Base-by-base conservation (phyloP, 352 stramenopile genomes). In the Plasmopara muralis region DNA sequence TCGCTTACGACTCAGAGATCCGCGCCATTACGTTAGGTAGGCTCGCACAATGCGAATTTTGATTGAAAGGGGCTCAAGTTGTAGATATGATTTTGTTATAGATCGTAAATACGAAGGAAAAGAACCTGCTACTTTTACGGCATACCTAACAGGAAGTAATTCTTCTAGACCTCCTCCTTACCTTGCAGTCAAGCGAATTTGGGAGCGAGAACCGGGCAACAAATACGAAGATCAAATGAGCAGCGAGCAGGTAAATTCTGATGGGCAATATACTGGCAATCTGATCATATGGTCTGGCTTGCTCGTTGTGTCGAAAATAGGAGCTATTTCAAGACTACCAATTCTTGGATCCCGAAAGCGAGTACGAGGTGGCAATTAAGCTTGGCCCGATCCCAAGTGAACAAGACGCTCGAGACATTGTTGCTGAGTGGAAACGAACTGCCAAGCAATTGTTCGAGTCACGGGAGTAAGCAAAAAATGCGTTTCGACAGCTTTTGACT, bases 311-410 rank as follows among this genome's bases (percentile, higher is more conserved):
- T 42, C 34, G 34, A 49, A 12, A 6, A n/a, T 51, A 87, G 73
- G 83, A 93, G 38, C 57, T 93, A 18, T 87, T 89, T 53, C 79
- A 91, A 66, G 78, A 91, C 45, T 91, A 89, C 47, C 83, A 93
- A 62, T 89, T 87, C n/a, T 42, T 93, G 18, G 67, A 81, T 14
- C 83, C 83, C 7, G 74, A 89, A 39, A 85, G 73, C 42, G 62
- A 77, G 13, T 90, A 87, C 53, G 83, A 93, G 50, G 67, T 89
- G 4, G 72, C 76, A 14, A 64, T 91, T 30, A 89, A 89, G 53
- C 57, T 93, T 4, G 83, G 83, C 9, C 83, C 83, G 0, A 56
- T 87, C 0, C 44, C 62, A 8, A 77, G 28, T 6, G 50, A 54
- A 18, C 57, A 59, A 10, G 73, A 87, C 14, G 78, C 83, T 4